Base-by-base conservation (phyloP, 306 rosid species). In the Castanea mollissima region DNA sequence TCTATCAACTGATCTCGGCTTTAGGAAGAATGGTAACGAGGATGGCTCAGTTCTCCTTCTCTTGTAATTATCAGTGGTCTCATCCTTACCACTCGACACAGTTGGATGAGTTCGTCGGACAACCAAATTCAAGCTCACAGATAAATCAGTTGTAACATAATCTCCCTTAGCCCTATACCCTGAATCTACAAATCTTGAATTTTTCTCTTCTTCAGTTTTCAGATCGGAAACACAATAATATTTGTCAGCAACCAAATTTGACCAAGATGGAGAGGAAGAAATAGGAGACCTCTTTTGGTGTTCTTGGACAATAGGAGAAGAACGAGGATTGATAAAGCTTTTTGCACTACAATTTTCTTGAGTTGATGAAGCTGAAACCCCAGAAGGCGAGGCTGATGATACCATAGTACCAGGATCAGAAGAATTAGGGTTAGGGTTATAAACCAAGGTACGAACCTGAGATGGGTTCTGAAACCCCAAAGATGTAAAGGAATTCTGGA, bases 381-480 rank as follows among this genome's bases (percentile, higher is more conserved):
- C 83, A 75, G 93, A 80, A 74, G 88, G 49, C 31, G 85, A 79
- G 2, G 83, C 71, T 75, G 90, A 73, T 21, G 91, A 76, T 56
- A 84, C 79, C 64, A 74, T 9, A 84, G 71, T 6, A 82, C 6
- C 56, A 76, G 78, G 81, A 76, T 81, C 79, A 49, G 85, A 80
- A 63, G 84, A 80, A 84, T 76, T 90, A 89, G 91, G 91, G 94
- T 83, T 91, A 84, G 93, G 81, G 84, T 70, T 80, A 78, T 46
- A 83, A 77, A 79, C 84, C 83, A 86, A 76, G 78, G 88, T 80
- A 81, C 87, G 77, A 73, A 79, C 84, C 80, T 88, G 75, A 74
- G 92, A 77, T 55, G 91, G 90, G 74, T 81, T 82, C 27, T 83
- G 76, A 71, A 54, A 69, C 70, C 82, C 83, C 78, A 74, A 70